Evolutionary conservation across 768 basidiomycete genomes (phyloP), one percentile per base, ranked within the genome.

Genomic region (Macrolepiota albuminosa): DNA sequence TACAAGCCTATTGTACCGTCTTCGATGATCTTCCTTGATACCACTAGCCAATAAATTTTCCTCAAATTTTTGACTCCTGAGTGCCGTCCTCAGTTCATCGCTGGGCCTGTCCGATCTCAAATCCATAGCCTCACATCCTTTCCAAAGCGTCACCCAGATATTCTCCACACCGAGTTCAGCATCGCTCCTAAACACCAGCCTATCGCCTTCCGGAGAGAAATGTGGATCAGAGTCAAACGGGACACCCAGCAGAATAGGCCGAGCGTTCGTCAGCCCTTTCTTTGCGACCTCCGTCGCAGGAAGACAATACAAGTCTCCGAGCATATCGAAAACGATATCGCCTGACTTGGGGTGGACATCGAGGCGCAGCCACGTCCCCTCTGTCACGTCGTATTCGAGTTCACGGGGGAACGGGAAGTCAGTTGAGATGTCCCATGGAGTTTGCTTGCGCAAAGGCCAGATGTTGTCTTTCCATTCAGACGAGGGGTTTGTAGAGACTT

Each of bases 331-430:
- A 7, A 89, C 78, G 48, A 90, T 80, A 63, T 90, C 88, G 13
- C 88, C 87, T 2, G 81, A 79, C 56, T 74, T 72, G n/a, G 86
- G 86, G 61, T 88, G 84, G 1, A 89, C 87, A 66, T 89, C 88
- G 34, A 90, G 79, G 11, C 87, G 79, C 56, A 90, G 72, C 88
- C 88, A 91, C 39, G 89, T 90, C 8, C 88, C 89, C 67, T 89
- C 86, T 45, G 79, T 75, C 14, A 89, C 88, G 58, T 88, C 84
- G 68, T 86, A 91, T 57, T 82, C 78, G 36, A 89, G 73, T 21
- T 71, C 72, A n/a, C 88, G 83, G 1, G 87, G 84, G 71, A 84
- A 82, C n/a, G 82, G 78, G 64, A 82, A 89, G 73, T 89, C 85
- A 24, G 87, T 88, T 24, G 88, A 89, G 61, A 90, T 89, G 66